Evolutionary conservation across 2,329 filamentous ascomycete species (phyloP).

Genomic region (Cladophialophora exuberans): DNA sequence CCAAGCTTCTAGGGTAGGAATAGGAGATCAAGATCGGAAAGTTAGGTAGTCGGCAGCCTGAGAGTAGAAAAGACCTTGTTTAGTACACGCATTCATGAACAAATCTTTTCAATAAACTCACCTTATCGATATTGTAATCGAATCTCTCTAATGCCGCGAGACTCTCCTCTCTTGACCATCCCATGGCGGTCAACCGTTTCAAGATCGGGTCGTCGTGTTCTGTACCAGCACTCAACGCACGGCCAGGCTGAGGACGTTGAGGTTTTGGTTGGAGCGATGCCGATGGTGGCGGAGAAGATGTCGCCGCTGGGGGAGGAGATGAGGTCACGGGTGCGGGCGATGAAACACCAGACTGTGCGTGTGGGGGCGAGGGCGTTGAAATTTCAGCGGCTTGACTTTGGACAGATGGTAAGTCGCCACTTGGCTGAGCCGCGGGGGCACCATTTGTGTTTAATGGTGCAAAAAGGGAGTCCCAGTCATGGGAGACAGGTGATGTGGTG

Average conservation of each 20-base stretch:
- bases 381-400: slow-evolving; percentile 2
- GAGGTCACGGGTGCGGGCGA: slow-evolving; percentile 3
- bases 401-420: neutral
- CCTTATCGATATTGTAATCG: slow-evolving; percentile 94
- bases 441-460: slow-evolving; percentile 48
- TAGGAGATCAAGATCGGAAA: slow-evolving; percentile 27
- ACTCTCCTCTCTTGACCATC: slow-evolving; percentile 74
- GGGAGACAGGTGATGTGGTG: slow-evolving; percentile 47
- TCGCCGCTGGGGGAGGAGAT: slow-evolving; percentile 4
- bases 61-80: neutral
- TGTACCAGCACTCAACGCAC: slow-evolving; percentile 71
- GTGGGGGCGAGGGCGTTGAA: neutral
- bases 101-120: no score
- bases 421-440: neutral
- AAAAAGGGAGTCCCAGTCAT: slow-evolving; percentile 97
- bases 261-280: slow-evolving; percentile 14
- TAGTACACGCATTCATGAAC: neutral
- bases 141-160: slow-evolving; percentile 86
- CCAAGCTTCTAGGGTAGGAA: no score
- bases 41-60: slow-evolving; percentile 39
- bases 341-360: neutral
- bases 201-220: slow-evolving; percentile 90
- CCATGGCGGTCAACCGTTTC: slow-evolving; percentile 88
- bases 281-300: neutral
- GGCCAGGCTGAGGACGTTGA: slow-evolving; percentile 33